Base-by-base conservation (phyloP, 2,329 filamentous ascomycete species). In the Sporothrix protearum region DNA sequence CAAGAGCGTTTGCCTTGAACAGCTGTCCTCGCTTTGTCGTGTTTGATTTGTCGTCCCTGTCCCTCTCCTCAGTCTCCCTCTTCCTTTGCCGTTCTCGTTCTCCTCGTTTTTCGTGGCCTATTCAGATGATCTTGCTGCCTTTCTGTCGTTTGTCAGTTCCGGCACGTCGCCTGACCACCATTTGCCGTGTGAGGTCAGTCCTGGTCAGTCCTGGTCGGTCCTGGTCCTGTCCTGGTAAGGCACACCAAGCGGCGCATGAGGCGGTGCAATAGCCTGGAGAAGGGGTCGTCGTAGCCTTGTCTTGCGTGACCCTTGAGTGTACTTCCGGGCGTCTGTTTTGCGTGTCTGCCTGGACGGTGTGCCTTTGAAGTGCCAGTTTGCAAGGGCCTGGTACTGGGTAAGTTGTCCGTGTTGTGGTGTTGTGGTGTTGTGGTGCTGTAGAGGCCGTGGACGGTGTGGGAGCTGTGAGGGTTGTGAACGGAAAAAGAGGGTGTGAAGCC, bases 271-370 rank as follows among this genome's bases (percentile, higher is more conserved):
- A 30, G 25, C 36, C 39, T 19, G 14, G 57, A 22, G 33, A 33
- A 25, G 39, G 61, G 36, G 61, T 47, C 16, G 53, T 33, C 53
- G 28, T 14, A 19, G 14, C 30, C 55, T 59, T 36, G 30, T 22
- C 22, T 59, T 39, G 30, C 14, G 14, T 45, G 36, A 28, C n/a
- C 14, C 36, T 25, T n/a, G n/a, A 39, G n/a, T 64, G 12, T 25
- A 12, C 33, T 25, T 49, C 61, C 63, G 30, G 63, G 63, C 63
- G 63, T 33, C 45, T 49, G 30, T 59, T 69, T 45, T 22, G 67
- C 51, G 67, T 59, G 51, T 69, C 67, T 69, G 67, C 51, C 67
- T 57, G 22, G 51, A 59, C 47, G 64, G 63, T 25, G 63, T 33
- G 64, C 64, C 64, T 68, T 42, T 22, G 36, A 22, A 64, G 36